phyloP scores from a whole-genome alignment of 1,284 basidiomycete species.

The Thelephora terrestris region DNA sequence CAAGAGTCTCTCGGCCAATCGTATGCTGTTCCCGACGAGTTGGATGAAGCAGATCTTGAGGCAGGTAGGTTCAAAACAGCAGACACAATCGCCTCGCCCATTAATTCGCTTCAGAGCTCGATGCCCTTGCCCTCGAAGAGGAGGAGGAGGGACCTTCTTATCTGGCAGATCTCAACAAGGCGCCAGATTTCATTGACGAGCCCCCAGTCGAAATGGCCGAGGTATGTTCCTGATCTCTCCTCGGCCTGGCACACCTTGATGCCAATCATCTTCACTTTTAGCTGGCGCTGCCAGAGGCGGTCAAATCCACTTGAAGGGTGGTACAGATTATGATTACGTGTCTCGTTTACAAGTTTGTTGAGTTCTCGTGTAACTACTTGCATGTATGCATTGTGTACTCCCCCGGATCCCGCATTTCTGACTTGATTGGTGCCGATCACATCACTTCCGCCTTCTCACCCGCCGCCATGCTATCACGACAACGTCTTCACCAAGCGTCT shows the following conservation, averaged over 20 bases:
- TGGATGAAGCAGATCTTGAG: conserved; percentile 96
- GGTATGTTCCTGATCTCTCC: conserved; percentile 26
- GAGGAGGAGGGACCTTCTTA: conserved; percentile 87
- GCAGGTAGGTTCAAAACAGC: conserved; percentile 56
- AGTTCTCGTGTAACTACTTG: no score
- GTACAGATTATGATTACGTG: no score
- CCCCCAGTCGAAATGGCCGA: conserved; percentile 60
- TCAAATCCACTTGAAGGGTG: conserved; percentile 36
- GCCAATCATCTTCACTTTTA: conserved; percentile 1
- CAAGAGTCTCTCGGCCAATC: conserved; percentile 91
- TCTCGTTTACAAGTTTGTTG: no score
- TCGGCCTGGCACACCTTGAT: neutral
- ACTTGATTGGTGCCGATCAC: no score
- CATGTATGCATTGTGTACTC: no score
- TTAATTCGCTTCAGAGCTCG: conserved; percentile 55
- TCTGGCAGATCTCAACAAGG: conserved; percentile 73
- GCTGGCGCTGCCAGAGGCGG: conserved; percentile 34
- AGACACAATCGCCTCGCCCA: conserved; percentile 5
- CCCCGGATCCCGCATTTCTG: no score
- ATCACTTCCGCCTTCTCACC: no score
- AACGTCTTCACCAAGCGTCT: no score
- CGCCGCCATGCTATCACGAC: no score
- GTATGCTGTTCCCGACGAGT: conserved; percentile 94
- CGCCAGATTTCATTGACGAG: conserved; percentile 86
- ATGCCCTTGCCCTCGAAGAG: conserved; percentile 78